phyloP scores from a whole-genome alignment of 2,329 filamentous ascomycete genomes.

The Fusarium palustre region DNA sequence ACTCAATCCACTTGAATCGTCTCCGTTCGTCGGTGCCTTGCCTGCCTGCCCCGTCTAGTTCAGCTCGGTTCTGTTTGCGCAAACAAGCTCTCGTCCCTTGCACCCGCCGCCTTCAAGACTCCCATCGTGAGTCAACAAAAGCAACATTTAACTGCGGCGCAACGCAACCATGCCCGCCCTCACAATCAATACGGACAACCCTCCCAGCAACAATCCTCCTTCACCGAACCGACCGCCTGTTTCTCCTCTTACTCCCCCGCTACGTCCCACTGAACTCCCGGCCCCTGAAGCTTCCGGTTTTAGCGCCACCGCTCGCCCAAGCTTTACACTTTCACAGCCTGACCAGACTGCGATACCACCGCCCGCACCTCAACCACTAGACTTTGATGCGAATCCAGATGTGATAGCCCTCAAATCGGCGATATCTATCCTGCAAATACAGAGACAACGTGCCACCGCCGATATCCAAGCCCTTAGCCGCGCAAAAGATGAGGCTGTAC shows the following conservation, averaged over 20 bases:
- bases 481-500: constrained; percentile 77
- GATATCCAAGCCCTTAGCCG: constrained; percentile 79
- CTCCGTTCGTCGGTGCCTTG: constrained; percentile 35
- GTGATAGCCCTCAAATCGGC: constrained; percentile 87
- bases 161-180: constrained; percentile 48
- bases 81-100: not conserved
- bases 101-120: not conserved
- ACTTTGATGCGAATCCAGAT: constrained; percentile 79
- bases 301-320: constrained; percentile 49
- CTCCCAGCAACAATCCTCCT: constrained; percentile 50
- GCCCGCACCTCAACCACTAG: constrained; percentile 64
- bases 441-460: constrained; percentile 79
- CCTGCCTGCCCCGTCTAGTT: not conserved
- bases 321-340: constrained; percentile 61
- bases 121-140: constrained; percentile 12
- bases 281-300: constrained; percentile 36
- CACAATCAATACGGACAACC: constrained; percentile 49
- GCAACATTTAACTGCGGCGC: constrained; percentile 13
- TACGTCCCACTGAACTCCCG: constrained; percentile 53
- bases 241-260: constrained; percentile 67
- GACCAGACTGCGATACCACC: constrained; percentile 57
- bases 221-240: constrained; percentile 64
- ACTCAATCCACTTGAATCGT: constrained; percentile 9
- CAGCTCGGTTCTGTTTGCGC: not conserved
- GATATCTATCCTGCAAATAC: constrained; percentile 87